Base-by-base conservation (phyloP, 441 rosid species). In the Adansonia grandidieri region DNA sequence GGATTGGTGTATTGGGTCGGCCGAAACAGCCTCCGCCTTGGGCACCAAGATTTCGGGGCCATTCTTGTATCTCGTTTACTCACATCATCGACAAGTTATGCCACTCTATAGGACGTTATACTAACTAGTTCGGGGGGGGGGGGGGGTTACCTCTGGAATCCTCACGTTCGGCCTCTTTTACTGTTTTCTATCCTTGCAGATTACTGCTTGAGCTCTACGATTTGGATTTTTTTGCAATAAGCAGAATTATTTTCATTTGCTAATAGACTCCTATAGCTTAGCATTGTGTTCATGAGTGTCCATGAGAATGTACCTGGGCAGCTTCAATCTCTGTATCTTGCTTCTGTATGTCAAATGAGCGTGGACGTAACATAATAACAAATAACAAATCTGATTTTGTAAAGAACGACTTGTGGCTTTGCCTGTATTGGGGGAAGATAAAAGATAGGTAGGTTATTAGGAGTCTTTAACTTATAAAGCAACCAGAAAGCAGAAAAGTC, bases 321-420 rank as follows among this genome's bases (percentile, higher is more conserved):
- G 85, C 86, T 81, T 79, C 86, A 50, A 92, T 81, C 83, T 91
- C 95, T 19, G 80, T 80, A 48, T 82, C 83, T 77, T 92, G 95
- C 80, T 80, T 86, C 74, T 78, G 76, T 70, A 91, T 89, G 37
- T 85, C 68, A 64, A 56, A 85, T 45, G 91, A 83, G 32, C 3
- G 79, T 4, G 97, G 92, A 2, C 47, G 84, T 72, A 92, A 82
- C 86, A 84, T 78, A 84, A 93, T 91, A 7, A 91, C 72, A 19
- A 92, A 91, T 57, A 91, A 78, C 74, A 92, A 61, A 80, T 91
- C 94, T 0, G 95, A 86, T 82, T 91, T 92, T 79, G 68, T 45
- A 15, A 84, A 89, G 84, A 88, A 89, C 19, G 92, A 80, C n/a
- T 57, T 64, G 85, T 91, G 97, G 84, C 92, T 92, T 87, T 92